Evolutionary conservation across 768 basidiomycete species (phyloP).

Genomic region (Boletus tylopilopsis): DNA sequence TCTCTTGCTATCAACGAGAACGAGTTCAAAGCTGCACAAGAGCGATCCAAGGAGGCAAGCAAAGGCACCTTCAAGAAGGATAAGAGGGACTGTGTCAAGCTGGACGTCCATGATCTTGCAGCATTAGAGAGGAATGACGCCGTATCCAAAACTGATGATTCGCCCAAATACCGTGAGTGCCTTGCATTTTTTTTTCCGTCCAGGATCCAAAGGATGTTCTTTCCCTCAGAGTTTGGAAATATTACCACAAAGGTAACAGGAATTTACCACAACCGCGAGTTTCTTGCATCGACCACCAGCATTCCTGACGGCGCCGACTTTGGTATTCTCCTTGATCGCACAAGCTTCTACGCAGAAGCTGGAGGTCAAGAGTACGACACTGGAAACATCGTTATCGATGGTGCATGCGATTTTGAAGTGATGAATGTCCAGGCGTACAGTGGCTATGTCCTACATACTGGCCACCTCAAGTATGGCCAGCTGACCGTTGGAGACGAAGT

Average conservation of each 20-base stretch:
- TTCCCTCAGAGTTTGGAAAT: slow-evolving; percentile 64
- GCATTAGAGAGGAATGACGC: slow-evolving; percentile 70
- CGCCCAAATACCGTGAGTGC: slow-evolving; percentile 79
- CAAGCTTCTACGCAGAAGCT: slow-evolving; percentile 96
- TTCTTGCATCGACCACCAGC: slow-evolving; percentile 60
- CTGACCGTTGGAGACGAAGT: slow-evolving; percentile 78
- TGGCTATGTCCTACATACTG: slow-evolving; percentile 94
- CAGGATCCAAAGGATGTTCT: slow-evolving; percentile 3
- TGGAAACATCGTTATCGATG: slow-evolving; percentile 91
- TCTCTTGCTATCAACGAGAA: slow-evolving; percentile 78
- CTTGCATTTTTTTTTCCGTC: not conserved
- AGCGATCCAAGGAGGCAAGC: slow-evolving; percentile 86
- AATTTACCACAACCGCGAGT: slow-evolving; percentile 79
- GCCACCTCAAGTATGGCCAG: slow-evolving; percentile 83
- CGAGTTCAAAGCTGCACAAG: slow-evolving; percentile 88
- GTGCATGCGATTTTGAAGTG: slow-evolving; percentile 88
- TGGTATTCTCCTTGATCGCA: slow-evolving; percentile 86
- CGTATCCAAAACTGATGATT: slow-evolving; percentile 92
- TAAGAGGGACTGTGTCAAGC: slow-evolving; percentile 66
- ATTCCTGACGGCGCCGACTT: slow-evolving; percentile 68
- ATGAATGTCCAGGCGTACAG: slow-evolving; percentile 91
- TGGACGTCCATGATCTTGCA: slow-evolving; percentile 95
- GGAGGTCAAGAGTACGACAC: slow-evolving; percentile 98
- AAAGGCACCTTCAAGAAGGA: slow-evolving; percentile 78
- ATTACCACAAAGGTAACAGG: slow-evolving; percentile 72